A percentile compares a stretch with the other conserved stretches of the same genome.
Conservation (phyloP, 192 early-diverging fungal genomes). For the Coemansia furcata region DNA sequence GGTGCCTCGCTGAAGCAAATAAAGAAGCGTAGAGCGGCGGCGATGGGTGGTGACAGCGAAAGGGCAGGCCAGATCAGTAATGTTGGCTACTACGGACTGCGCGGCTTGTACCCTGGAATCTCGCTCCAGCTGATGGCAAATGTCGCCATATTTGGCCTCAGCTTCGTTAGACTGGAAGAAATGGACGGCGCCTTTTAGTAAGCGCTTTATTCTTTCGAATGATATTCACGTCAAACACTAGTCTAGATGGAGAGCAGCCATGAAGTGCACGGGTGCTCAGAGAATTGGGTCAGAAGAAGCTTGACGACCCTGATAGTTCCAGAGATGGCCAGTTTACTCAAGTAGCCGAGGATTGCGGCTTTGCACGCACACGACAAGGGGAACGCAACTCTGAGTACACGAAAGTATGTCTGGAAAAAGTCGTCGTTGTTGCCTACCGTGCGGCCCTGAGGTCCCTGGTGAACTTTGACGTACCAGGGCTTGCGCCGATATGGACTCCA, state of each 20-base stretch:
- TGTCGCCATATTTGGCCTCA: slow-evolving; percentile 59
- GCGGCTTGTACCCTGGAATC: slow-evolving; percentile 70
- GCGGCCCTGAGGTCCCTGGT: background rate
- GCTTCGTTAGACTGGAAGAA: slow-evolving; percentile 57
- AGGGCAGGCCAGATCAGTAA: background rate
- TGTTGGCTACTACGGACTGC: slow-evolving; percentile 56
- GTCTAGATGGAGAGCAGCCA: background rate
- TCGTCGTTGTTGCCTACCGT: slow-evolving; percentile 15
- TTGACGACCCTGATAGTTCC: background rate
- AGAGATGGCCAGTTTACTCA: background rate
- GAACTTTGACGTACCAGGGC: slow-evolving; percentile 19
- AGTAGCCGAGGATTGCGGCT: background rate
- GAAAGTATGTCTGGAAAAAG: slow-evolving; percentile 22
- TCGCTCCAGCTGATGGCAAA: slow-evolving; percentile 63
- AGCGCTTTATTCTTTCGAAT: background rate
- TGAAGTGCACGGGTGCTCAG: background rate
- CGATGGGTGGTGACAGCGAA: slow-evolving; percentile 8
- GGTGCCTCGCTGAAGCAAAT: slow-evolving; percentile 51
- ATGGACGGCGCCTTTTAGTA: slow-evolving; percentile 22
- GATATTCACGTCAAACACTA: background rate
- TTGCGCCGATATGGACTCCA: slow-evolving; percentile 35
- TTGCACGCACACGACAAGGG: slow-evolving; percentile 20
- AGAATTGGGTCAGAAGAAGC: background rate
- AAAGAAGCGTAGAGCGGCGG: slow-evolving; percentile 10
- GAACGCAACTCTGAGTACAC: slow-evolving; percentile 10